Evolutionary conservation across 2,329 filamentous ascomycete species (phyloP), one percentile per base, ranked within the genome.

Genomic region (Colletotrichum caudatum): DNA sequence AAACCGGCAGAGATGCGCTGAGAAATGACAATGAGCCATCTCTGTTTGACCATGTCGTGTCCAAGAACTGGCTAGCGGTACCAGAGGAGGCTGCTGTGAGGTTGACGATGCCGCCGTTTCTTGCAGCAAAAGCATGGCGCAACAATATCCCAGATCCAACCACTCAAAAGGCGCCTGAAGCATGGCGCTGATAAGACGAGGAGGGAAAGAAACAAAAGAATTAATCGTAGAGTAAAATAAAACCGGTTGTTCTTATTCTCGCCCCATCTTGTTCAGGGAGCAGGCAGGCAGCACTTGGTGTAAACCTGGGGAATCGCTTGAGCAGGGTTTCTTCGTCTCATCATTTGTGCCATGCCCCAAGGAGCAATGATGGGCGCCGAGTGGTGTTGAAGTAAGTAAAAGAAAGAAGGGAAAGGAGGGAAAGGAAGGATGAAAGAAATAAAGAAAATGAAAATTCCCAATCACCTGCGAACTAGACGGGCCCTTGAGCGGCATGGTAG

Each of bases 251-350:
- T n/a, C 16, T 53, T 20, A 20, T 39, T 23, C 20, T 16, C n/a
- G 20, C 14, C 33, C 35, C 35, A 23, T 8, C 9, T 51, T 46
- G 20, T 48, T 41, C 33, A 58, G 35, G 26, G 12, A 41, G 18
- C 35, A 29, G 29, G 29, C 29, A 29, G 29, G 29, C 29, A 63
- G 60, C 60, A 53, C 60, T 63, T 53, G 60, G 48, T 63, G 33
- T 20, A 18, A 61, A 33, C 50, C 44, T 11, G 58, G 41, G 41
- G 16, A 6, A 33, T 41, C 18, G 12, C 29, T 29, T 50, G 48
- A 39, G 3, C 60, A 53, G 50, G 46, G 33, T 63, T 63, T 29
- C 18, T 48, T 62, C 33, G n/a, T 46, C 12, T 23, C 14, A 51
- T 50, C 46, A 35, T 2, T 41, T 29, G 18, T 53, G 46, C 33